Evolutionary conservation across 1,139 yeast genomes (phyloP).

Genomic region (Eremothecium cymbalariae): DNA sequence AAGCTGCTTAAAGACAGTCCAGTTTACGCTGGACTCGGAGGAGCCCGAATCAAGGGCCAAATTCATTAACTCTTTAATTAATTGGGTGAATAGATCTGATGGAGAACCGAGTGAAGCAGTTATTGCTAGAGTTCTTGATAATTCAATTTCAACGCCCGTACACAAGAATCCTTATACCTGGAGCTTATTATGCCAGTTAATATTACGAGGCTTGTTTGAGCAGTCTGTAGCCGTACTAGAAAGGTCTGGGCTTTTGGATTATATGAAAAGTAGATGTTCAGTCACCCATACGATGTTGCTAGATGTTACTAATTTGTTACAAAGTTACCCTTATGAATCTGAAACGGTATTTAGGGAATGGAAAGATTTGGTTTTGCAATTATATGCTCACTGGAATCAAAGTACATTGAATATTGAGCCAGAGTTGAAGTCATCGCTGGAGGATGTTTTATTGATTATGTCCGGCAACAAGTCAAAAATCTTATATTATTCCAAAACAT

Average conservation of each 20-base stretch:
- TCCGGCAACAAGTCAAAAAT: conserved; percentile 27
- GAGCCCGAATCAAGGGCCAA: conserved; percentile 35
- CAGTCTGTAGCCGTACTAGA: conserved; percentile 46
- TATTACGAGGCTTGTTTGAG: conserved; percentile 54
- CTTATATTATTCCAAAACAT: conserved; percentile 33
- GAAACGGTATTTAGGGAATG: conserved; percentile 32
- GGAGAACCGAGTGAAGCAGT: conserved; percentile 47
- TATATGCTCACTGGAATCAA: conserved; percentile 22
- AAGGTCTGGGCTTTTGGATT: conserved; percentile 29
- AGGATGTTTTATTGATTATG: conserved; percentile 23
- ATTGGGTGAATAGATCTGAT: conserved; percentile 65
- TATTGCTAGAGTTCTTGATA: conserved; percentile 28
- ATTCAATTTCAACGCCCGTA: conserved; percentile 26
- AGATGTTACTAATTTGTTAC: conserved; percentile 38
- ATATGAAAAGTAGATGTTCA: conserved; percentile 18
- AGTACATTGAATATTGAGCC: conserved; percentile 21
- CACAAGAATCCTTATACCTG: conserved; percentile 52
- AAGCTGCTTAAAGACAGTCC: conserved; percentile 49
- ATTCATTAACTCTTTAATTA: conserved; percentile 32
- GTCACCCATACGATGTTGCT: conserved; percentile 35
- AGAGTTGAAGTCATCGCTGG: conserved; percentile 23
- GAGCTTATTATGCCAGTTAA: conserved; percentile 50
- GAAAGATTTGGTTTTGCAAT: conserved; percentile 30
- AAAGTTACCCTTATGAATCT: conserved; percentile 32
- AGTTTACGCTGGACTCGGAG: conserved; percentile 41